Evolutionary conservation across 2,329 filamentous ascomycete genomes (phyloP).

Genomic region (Dactylellina drechsleri): DNA sequence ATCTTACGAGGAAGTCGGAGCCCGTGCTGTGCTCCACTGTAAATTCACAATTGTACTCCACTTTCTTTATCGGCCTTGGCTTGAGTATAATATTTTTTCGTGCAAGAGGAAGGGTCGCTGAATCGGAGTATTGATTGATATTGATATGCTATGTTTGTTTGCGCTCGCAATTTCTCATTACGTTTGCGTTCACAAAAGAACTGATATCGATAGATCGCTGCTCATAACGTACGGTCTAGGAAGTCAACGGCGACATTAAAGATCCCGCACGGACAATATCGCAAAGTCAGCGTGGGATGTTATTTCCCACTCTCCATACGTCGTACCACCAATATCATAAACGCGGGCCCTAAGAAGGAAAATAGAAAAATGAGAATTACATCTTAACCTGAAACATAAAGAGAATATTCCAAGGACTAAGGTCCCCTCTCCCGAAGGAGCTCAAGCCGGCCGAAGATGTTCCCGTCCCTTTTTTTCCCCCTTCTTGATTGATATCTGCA

Average conservation of each 20-base stretch:
- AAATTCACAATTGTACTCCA: not conserved
- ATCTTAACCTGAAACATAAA: constrained; percentile 50
- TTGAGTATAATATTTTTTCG: no score
- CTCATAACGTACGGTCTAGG: constrained; percentile 34
- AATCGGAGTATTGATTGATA: no score
- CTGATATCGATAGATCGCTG: constrained; percentile 50
- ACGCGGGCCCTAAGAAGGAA: constrained; percentile 33
- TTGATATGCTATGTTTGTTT: not conserved
- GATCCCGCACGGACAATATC: constrained; percentile 9
- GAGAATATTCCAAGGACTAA: constrained; percentile 27
- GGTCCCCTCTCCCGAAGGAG: constrained; percentile 41
- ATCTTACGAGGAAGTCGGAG: constrained; percentile 15
- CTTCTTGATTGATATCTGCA: constrained; percentile 29
- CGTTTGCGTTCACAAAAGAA: constrained; percentile 27
- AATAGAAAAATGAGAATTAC: not conserved
- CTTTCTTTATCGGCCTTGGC: constrained; percentile 11
- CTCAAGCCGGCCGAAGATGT: constrained; percentile 46
- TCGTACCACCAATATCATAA: not conserved
- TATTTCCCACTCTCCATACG: not conserved
- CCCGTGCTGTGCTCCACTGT: no score
- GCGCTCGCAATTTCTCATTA: constrained; percentile 32
- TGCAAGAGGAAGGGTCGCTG: no score
- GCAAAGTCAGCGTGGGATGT: constrained; percentile 2
- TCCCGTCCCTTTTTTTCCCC: constrained; percentile 44
- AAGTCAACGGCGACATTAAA: constrained; percentile 30